Evolutionary conservation across 2,329 filamentous ascomycete species (phyloP).

Genomic region (Catunica adiposa): DNA sequence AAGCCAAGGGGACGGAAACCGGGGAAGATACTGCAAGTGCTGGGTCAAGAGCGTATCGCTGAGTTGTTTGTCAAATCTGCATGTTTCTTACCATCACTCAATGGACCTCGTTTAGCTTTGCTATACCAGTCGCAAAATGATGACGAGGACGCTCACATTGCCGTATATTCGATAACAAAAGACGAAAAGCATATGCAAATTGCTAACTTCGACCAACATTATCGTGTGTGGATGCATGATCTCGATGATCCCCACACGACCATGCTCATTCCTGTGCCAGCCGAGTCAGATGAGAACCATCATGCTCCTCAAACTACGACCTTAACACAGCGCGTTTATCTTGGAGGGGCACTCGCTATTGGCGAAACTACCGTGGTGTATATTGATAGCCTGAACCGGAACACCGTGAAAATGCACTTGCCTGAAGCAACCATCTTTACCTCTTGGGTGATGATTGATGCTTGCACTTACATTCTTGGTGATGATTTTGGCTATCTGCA

Average conservation of each 20-base stretch:
- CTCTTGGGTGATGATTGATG: slow-evolving; percentile 77
- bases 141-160: slow-evolving; percentile 36
- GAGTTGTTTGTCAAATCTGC: slow-evolving; percentile 44
- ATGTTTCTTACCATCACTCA: slow-evolving; percentile 41
- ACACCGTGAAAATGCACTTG: slow-evolving; percentile 46
- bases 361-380: slow-evolving; percentile 74
- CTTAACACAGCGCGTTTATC: slow-evolving; percentile 33
- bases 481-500: slow-evolving; percentile 83
- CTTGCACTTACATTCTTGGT: slow-evolving; percentile 67
- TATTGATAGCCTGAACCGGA: slow-evolving; percentile 60
- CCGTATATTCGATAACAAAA: slow-evolving; percentile 40
- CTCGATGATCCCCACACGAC: slow-evolving; percentile 39
- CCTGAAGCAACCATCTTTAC: slow-evolving; percentile 70
- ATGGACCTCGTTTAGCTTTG: slow-evolving; percentile 40
- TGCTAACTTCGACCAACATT: slow-evolving; percentile 39
- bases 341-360: slow-evolving; percentile 56
- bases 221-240: slow-evolving; percentile 37
- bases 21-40: slow-evolving; percentile 14
- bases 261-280: slow-evolving; percentile 46
- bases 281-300: slow-evolving; percentile 37
- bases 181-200: slow-evolving; percentile 40
- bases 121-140: slow-evolving; percentile 39
- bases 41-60: slow-evolving; percentile 39
- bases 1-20: slow-evolving; percentile 3
- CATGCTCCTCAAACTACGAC: slow-evolving; percentile 36